A percentile compares a stretch with the other conserved stretches of the same genome.
These are phyloP conservation scores for Cyberlindnera xishuangbannaensis DNA, from an alignment of 805 yeast species.

Conservation along the genomic window DNA sequence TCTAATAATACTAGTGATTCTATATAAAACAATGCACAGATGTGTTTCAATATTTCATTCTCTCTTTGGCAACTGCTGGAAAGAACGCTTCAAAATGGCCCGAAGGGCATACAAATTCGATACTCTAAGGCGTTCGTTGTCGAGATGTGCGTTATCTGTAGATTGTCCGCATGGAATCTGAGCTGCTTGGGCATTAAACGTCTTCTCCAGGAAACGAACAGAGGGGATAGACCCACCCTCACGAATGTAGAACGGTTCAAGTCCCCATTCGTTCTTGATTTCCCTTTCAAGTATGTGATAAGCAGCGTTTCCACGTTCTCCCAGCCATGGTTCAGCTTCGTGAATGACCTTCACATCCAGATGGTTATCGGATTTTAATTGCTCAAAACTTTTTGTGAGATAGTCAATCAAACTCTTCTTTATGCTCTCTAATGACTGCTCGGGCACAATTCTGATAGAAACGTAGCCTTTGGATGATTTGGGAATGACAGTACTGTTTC, in stretches of 20 bases:
- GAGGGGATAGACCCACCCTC: constrained; percentile 98
- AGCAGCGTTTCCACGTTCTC: constrained; percentile 72
- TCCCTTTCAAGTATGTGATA: constrained; percentile 63
- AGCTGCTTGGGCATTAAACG: constrained; percentile 82
- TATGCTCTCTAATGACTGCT: constrained; percentile 61
- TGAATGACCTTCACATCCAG: constrained; percentile 58
- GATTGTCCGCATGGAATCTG: constrained; percentile 97
- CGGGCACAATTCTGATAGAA: constrained; percentile 86
- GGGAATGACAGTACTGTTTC: constrained; percentile 86
- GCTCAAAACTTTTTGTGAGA: constrained; percentile 42
- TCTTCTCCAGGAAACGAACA: constrained; percentile 75
- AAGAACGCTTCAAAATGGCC: constrained; percentile 39
- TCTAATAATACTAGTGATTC: too few relatives aligned
- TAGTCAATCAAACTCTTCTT: constrained; percentile 44
- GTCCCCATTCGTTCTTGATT: constrained; percentile 65
- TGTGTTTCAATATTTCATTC: neutral
- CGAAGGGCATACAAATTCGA: constrained; percentile 72
- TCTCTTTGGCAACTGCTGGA: constrained; percentile 20
- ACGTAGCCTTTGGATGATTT: constrained; percentile 68
- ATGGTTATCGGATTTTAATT: constrained; percentile 54
- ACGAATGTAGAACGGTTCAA: constrained; percentile 77
- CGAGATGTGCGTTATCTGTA: constrained; percentile 89
- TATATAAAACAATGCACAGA: too few relatives aligned
- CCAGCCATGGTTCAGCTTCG: constrained; percentile 96
- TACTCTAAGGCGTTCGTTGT: constrained; percentile 78